Evolutionary conservation across 73 alveolate species (phyloP).

Genomic region (Paramecium sonneborni): DNA sequence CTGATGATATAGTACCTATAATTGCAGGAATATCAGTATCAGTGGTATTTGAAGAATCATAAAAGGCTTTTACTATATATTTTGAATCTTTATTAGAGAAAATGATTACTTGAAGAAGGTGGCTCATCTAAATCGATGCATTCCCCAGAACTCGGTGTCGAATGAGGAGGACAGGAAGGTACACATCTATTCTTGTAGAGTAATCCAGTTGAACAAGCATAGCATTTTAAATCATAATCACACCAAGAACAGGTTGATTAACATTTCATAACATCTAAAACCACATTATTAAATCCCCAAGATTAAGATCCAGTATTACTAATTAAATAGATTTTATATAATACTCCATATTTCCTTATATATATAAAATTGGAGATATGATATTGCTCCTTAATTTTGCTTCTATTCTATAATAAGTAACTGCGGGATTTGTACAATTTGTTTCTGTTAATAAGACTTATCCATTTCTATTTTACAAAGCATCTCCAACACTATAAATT

Average conservation of each 20-base stretch:
- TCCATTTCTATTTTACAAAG: not conserved
- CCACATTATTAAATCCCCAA: not conserved
- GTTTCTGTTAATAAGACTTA: not conserved
- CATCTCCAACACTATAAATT: not conserved
- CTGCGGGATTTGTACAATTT: not conserved
- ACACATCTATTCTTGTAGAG: not conserved
- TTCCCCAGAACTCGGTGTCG: not conserved
- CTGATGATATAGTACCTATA: not conserved
- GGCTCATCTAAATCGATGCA: not conserved
- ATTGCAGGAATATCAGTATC: not conserved
- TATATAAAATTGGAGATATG: not conserved
- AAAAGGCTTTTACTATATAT: not conserved
- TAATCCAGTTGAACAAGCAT: not conserved
- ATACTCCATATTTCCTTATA: not conserved
- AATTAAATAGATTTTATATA: not conserved
- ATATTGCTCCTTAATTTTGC: not conserved
- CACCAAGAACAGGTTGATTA: not conserved
- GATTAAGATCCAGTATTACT: not conserved
- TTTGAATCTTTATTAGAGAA: not conserved
- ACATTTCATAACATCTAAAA: not conserved
- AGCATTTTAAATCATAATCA: not conserved
- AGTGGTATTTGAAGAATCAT: not conserved
- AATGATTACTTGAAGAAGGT: not conserved
- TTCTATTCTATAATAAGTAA: not conserved
- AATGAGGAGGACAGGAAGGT: not conserved